A percentile compares a stretch with the other conserved stretches of the same genome.
These are phyloP conservation scores for Acanthamoeba castellanii DNA, from an alignment of 208 protist genomes.

Conservation along the genomic window DNA sequence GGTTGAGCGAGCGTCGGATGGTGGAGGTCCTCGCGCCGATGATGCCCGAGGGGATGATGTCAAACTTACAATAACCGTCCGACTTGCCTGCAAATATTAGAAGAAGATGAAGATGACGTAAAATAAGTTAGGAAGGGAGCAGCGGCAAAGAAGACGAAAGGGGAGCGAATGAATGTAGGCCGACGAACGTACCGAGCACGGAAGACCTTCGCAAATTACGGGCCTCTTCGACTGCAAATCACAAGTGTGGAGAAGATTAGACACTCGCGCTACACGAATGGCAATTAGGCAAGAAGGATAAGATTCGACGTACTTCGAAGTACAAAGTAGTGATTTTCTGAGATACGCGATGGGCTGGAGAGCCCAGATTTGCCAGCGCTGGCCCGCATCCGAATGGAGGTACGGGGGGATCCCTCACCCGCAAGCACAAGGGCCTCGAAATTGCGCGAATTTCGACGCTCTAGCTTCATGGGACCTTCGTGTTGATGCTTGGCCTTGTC, in stretches of 20 bases:
- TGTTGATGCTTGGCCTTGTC: constrained; percentile 12
- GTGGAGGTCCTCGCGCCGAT: constrained; percentile 63
- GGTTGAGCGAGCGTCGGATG: constrained; percentile 56
- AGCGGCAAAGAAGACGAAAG: background rate
- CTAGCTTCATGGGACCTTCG: background rate
- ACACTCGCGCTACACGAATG: background rate
- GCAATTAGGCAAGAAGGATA: background rate
- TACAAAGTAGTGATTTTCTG: constrained; percentile 63
- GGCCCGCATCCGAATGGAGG: background rate
- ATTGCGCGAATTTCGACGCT: constrained; percentile 62
- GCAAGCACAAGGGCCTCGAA: constrained; percentile 43
- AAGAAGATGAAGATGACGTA: background rate
- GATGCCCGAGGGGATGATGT: constrained; percentile 70
- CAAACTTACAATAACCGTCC: constrained; percentile 53
- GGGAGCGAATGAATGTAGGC: no score
- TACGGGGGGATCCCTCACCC: constrained; percentile 13
- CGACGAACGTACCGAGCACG: constrained; percentile 10
- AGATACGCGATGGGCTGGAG: no score
- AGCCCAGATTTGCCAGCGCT: background rate
- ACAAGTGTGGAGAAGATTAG: background rate
- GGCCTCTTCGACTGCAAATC: constrained; percentile 35
- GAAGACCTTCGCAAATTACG: constrained; percentile 42
- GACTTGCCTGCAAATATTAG: background rate
- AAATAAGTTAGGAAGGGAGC: no score
- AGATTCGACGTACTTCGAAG: background rate